phyloP scores from a whole-genome alignment of 176 grass and related monocot species.

The Triticum urartu region DNA sequence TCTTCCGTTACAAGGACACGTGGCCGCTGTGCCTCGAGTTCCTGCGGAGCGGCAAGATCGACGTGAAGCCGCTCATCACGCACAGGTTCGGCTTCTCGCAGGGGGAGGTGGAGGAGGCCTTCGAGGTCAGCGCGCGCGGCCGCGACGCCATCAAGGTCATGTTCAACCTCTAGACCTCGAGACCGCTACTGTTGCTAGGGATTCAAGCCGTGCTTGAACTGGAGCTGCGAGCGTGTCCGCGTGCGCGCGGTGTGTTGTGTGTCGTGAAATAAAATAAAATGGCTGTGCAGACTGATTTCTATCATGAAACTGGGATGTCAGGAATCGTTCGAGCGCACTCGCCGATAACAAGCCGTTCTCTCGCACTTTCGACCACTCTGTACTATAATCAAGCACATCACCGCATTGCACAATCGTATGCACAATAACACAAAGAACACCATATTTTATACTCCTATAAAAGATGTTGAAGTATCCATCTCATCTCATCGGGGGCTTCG shows the following conservation, averaged over 20 bases:
- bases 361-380: no score
- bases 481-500: no score
- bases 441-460: no score
- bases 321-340: no score
- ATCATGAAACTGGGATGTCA: background rate
- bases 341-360: no score
- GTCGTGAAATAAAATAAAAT: conserved; percentile 6
- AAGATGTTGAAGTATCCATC: no score
- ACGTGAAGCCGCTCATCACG: conserved; percentile 87
- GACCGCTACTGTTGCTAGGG: background rate
- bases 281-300: background rate
- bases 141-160: conserved; percentile 93
- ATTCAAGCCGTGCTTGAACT: background rate
- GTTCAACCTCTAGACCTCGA: conserved; percentile 72
- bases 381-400: no score
- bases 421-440: no score
- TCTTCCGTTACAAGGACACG: conserved; percentile 94
- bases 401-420: no score
- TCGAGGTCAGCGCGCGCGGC: conserved; percentile 81
- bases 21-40: conserved; percentile 87
- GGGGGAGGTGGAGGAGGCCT: conserved; percentile 76
- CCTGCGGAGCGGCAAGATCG: conserved; percentile 65
- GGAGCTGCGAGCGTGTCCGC: background rate
- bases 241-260: background rate
- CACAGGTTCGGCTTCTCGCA: conserved; percentile 87